Percentiles rank a stretch among this genome's conserved stretches.
Evolutionary conservation across 2,329 filamentous ascomycete species (phyloP).

Genomic region (Thyridium curvatum): DNA sequence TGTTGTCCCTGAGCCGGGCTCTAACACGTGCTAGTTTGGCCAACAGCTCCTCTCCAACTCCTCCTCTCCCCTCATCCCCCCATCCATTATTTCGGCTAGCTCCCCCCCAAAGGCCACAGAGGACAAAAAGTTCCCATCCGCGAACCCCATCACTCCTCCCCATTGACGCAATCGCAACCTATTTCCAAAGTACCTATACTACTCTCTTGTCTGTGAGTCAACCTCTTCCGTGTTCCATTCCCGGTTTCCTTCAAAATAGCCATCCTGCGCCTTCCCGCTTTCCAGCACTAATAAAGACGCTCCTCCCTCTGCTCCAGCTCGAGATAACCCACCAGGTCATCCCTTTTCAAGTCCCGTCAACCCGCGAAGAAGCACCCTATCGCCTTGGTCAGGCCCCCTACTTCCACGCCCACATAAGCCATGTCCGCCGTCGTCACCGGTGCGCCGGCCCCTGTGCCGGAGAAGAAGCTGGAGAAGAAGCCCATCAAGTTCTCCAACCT

Average conservation of each 20-base stretch:
- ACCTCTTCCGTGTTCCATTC: too few relatives aligned
- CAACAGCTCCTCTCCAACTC: slow-evolving; percentile 3
- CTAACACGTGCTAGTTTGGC: too few relatives aligned
- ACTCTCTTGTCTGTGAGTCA: too few relatives aligned
- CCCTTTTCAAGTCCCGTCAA: slow-evolving; percentile 8
- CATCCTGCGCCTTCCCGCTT: too few relatives aligned
- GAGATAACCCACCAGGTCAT: slow-evolving; percentile 1
- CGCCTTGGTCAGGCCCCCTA: slow-evolving; percentile 97
- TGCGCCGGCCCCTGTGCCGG: slow-evolving; percentile 41
- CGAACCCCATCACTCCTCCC: too few relatives aligned
- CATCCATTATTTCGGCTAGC: too few relatives aligned
- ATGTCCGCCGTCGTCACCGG: slow-evolving; percentile 55
- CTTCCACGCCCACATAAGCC: slow-evolving; percentile 39
- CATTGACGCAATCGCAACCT: too few relatives aligned
- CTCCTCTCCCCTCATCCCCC: slow-evolving; percentile 1
- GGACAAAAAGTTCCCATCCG: too few relatives aligned
- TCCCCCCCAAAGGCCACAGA: not conserved
- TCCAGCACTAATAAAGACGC: slow-evolving; percentile 8
- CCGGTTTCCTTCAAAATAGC: too few relatives aligned
- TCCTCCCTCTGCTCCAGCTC: slow-evolving; percentile 4
- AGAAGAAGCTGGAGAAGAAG: slow-evolving; percentile 82
- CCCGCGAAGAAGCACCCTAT: slow-evolving; percentile 77
- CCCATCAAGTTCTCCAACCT: slow-evolving; percentile 99
- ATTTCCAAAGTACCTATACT: too few relatives aligned
- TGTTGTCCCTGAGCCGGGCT: too few relatives aligned